These are phyloP conservation scores for Aureobasidium mangrovei DNA, from an alignment of 2,329 filamentous ascomycete species.

Conservation along the genomic window DNA sequence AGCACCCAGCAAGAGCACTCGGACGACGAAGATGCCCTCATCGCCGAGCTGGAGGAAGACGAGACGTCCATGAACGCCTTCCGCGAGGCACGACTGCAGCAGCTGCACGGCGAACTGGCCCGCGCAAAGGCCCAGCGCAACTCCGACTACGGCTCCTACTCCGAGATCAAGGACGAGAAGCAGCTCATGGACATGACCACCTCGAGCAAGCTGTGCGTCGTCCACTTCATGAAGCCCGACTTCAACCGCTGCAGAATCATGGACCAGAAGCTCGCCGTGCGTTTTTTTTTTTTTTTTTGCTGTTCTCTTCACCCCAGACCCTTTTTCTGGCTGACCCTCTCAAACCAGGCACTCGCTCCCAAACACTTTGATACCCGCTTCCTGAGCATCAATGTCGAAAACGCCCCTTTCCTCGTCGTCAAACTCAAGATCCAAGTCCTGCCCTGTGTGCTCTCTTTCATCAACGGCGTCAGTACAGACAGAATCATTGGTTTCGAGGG, in stretches of 20 bases:
- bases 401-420: slow-evolving; percentile 50
- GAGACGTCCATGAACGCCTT: slow-evolving; percentile 46
- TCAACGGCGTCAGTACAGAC: slow-evolving; percentile 47
- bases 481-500: slow-evolving; percentile 53
- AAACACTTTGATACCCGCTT: slow-evolving; percentile 53
- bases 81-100: slow-evolving; percentile 48
- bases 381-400: slow-evolving; percentile 50
- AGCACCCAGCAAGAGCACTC: slow-evolving; percentile 32
- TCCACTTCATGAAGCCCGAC: slow-evolving; percentile 57
- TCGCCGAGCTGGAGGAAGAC: slow-evolving; percentile 45
- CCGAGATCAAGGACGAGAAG: slow-evolving; percentile 51
- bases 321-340: background rate
- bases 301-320: too few species aligned
- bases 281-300: background rate
- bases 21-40: slow-evolving; percentile 51
- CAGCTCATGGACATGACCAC: slow-evolving; percentile 53
- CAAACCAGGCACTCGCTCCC: slow-evolving; percentile 36
- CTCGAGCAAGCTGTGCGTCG: slow-evolving; percentile 46
- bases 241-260: slow-evolving; percentile 54
- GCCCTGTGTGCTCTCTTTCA: slow-evolving; percentile 50
- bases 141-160: slow-evolving; percentile 45
- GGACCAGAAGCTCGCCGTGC: slow-evolving; percentile 48
- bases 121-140: slow-evolving; percentile 44
- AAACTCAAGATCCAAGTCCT: slow-evolving; percentile 50
- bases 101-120: slow-evolving; percentile 48